Conservation (phyloP, 1,284 basidiomycete species). For the Leccinum subrobustum region DNA sequence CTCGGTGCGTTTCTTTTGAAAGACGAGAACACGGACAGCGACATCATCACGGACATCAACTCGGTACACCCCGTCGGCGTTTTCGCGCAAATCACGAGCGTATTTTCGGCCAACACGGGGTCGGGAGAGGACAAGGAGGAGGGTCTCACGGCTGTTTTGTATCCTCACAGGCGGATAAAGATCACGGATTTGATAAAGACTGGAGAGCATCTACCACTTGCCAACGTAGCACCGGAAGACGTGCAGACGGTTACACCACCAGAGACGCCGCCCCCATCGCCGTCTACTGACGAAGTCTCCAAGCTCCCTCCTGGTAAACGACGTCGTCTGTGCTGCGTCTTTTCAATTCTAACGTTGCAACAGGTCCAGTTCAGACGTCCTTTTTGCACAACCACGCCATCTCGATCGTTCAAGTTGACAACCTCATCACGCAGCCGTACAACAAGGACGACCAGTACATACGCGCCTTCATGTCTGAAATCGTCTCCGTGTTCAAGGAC, state of each 20-base stretch:
- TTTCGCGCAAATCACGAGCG: too few relatives aligned
- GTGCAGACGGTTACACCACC: slow-evolving; percentile 50
- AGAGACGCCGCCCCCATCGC: slow-evolving; percentile 46
- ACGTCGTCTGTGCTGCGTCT: not conserved
- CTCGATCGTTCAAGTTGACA: slow-evolving; percentile 90
- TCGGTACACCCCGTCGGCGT: slow-evolving; percentile 49
- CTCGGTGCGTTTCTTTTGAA: slow-evolving; percentile 97
- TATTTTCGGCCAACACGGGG: too few relatives aligned
- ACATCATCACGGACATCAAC: slow-evolving; percentile 87
- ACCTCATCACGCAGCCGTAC: slow-evolving; percentile 80
- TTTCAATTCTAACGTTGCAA: not conserved
- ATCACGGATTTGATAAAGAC: slow-evolving; percentile 86
- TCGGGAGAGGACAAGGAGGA: slow-evolving; percentile 31
- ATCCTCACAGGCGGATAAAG: slow-evolving; percentile 90
- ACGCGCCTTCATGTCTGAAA: slow-evolving; percentile 94
- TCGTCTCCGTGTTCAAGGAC: slow-evolving; percentile 98
- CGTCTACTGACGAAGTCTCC: slow-evolving; percentile 34
- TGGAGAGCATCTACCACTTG: slow-evolving; percentile 48
- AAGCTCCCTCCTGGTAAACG: slow-evolving; percentile 19
- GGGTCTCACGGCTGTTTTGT: slow-evolving; percentile 91
- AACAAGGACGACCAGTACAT: slow-evolving; percentile 94
- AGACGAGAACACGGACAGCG: slow-evolving; percentile 91
- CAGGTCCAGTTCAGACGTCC: slow-evolving; percentile 75
- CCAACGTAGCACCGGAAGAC: slow-evolving; percentile 47
- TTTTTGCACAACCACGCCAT: slow-evolving; percentile 91